phyloP scores from a whole-genome alignment of 768 basidiomycete genomes.

The Hygrophoropsis aurantiaca region DNA sequence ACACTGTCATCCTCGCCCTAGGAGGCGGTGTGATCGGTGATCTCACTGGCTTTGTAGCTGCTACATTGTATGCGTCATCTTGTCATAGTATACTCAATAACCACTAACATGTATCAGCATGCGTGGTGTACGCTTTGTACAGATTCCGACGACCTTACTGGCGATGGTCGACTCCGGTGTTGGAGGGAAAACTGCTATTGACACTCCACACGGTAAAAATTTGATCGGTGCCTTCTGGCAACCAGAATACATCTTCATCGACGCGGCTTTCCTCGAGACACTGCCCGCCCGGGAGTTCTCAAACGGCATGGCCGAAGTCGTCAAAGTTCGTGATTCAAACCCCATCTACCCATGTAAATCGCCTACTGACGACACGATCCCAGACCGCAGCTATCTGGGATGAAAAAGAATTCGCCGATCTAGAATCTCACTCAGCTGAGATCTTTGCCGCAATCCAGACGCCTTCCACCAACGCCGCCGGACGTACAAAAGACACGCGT shows the following conservation, averaged over 20 bases:
- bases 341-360: background rate
- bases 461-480: conserved; percentile 51
- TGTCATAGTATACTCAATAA: conserved; percentile 11
- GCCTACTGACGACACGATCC: background rate
- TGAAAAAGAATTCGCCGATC: conserved; percentile 80
- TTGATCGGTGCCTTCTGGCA: conserved; percentile 99
- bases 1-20: conserved; percentile 89
- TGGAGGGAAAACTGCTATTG: conserved; percentile 99
- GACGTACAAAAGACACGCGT: conserved; percentile 62
- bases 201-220: conserved; percentile 98
- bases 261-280: conserved; percentile 92
- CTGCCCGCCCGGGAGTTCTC: conserved; percentile 91
- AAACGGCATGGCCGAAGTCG: conserved; percentile 99
- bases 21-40: conserved; percentile 99
- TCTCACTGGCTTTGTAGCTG: conserved; percentile 93
- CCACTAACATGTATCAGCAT: conserved; percentile 55
- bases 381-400: conserved; percentile 99
- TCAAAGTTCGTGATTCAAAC: conserved; percentile 65
- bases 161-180: conserved; percentile 99
- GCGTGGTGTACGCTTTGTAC: conserved; percentile 94
- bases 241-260: conserved; percentile 96
- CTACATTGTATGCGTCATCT: conserved; percentile 75
- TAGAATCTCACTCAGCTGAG: conserved; percentile 83
- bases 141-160: conserved; percentile 94
- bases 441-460: conserved; percentile 85